Evolutionary conservation across 768 basidiomycete genomes (phyloP).

Genomic region (Gloeostereum incarnatum): DNA sequence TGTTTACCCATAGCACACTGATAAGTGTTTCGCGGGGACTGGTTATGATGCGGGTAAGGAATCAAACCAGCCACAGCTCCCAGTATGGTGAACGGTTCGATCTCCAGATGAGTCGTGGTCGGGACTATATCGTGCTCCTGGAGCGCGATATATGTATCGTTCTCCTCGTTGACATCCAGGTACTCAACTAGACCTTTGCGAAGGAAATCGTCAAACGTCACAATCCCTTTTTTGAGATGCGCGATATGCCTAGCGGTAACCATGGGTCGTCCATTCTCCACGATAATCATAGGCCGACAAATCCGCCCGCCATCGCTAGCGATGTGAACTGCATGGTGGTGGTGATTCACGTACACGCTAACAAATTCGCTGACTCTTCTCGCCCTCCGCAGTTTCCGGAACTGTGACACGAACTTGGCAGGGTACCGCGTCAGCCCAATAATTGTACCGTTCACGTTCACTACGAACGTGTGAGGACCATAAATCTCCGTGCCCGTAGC

Average conservation of each 20-base stretch:
- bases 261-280: constrained; percentile 69
- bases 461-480: constrained; percentile 84
- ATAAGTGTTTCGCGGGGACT: constrained; percentile 98
- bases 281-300: constrained; percentile 95
- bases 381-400: constrained; percentile 87
- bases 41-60: constrained; percentile 99
- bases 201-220: constrained; percentile 92
- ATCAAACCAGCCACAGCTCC: constrained; percentile 98
- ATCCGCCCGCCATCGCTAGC: constrained; percentile 97
- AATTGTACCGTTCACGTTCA: constrained; percentile 95
- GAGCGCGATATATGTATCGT: constrained; percentile 92
- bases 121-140: constrained; percentile 83
- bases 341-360: constrained; percentile 91
- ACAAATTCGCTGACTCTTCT: constrained; percentile 94
- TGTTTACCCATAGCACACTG: constrained; percentile 99
- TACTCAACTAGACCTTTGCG: constrained; percentile 92
- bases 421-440: constrained; percentile 89
- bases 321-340: constrained; percentile 91
- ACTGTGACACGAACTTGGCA: constrained; percentile 76
- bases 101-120: constrained; percentile 91
- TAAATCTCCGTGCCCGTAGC: constrained; percentile 96
- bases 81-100: constrained; percentile 95
- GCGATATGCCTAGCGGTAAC: constrained; percentile 80
- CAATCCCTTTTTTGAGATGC: constrained; percentile 70
- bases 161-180: constrained; percentile 98